A percentile compares a stretch with the other conserved stretches of the same genome.
phyloP scores from a whole-genome alignment of 192 early-diverging fungal species.

The Entomortierella chlamydospora region DNA sequence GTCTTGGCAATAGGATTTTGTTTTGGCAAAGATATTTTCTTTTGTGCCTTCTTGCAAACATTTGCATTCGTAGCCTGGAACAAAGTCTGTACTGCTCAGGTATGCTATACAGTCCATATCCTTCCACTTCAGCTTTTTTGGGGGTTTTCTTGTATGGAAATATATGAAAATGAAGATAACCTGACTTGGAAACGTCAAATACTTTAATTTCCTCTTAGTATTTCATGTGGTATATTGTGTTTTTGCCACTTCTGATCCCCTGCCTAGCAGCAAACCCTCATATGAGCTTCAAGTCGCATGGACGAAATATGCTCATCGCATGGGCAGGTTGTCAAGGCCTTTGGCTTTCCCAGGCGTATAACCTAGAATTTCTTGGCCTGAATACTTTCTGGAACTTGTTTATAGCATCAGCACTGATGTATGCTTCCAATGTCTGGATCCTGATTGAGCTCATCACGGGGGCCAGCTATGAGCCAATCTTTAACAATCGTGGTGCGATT shows the following conservation, averaged over 20 bases:
- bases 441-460: conserved; percentile 64
- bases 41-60: conserved; percentile 93
- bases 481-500: conserved; percentile 58
- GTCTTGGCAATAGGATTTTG: conserved; percentile 75
- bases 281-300: conserved; percentile 21
- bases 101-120: conserved; percentile 27
- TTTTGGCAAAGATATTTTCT: conserved; percentile 84
- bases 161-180: too few relatives aligned
- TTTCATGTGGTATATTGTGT: conserved; percentile 99
- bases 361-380: conserved; percentile 87
- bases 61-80: conserved; percentile 97
- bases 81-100: conserved; percentile 97
- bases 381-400: conserved; percentile 85
- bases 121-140: too few relatives aligned
- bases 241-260: conserved; percentile 89
- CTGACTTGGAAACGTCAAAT: too few relatives aligned
- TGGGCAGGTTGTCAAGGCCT: conserved; percentile 69
- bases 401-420: conserved; percentile 79
- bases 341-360: conserved; percentile 89
- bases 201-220: conserved; percentile 68
- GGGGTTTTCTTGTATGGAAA: too few relatives aligned
- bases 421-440: conserved; percentile 78
- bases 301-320: conserved; percentile 33
- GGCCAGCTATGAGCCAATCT: conserved; percentile 63
- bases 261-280: conserved; percentile 39